phyloP scores from a whole-genome alignment of 73 alveolate genomes.

The Paramecium bursaria region DNA sequence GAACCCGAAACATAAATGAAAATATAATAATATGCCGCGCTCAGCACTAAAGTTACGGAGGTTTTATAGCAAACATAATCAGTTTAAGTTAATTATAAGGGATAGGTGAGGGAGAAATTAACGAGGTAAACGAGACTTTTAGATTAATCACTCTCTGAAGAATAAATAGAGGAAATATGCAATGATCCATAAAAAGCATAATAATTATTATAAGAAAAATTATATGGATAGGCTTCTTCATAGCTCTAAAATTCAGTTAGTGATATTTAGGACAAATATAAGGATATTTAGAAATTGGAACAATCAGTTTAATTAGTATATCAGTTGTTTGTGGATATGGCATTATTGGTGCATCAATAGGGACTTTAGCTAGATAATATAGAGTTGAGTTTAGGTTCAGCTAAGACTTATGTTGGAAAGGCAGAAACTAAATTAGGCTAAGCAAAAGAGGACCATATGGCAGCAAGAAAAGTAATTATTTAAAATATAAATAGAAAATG shows the following conservation, averaged over 20 bases:
- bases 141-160: conserved; percentile 2
- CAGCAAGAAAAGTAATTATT: conserved; percentile 11
- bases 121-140: neutral
- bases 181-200: conserved; percentile 60
- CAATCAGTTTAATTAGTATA: conserved; percentile 17
- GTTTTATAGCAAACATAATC: conserved; percentile 1
- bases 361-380: conserved; percentile 3
- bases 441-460: neutral
- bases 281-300: conserved; percentile 39
- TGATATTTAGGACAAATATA: conserved; percentile 30
- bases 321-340: conserved; percentile 21
- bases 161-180: conserved; percentile 46
- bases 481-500: neutral
- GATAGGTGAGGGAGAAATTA: conserved; percentile 31
- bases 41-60: neutral
- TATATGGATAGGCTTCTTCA: conserved; percentile 45
- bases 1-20: conserved; percentile 46
- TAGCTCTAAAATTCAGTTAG: neutral
- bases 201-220: conserved; percentile 29
- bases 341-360: conserved; percentile 9
- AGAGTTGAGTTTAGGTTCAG: conserved; percentile 17
- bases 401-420: conserved; percentile 23
- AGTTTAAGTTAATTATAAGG: neutral
- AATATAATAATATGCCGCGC: conserved; percentile 11
- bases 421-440: neutral